phyloP scores from a whole-genome alignment of 2,329 filamentous ascomycete genomes.

The Erysiphe pulchra region DNA sequence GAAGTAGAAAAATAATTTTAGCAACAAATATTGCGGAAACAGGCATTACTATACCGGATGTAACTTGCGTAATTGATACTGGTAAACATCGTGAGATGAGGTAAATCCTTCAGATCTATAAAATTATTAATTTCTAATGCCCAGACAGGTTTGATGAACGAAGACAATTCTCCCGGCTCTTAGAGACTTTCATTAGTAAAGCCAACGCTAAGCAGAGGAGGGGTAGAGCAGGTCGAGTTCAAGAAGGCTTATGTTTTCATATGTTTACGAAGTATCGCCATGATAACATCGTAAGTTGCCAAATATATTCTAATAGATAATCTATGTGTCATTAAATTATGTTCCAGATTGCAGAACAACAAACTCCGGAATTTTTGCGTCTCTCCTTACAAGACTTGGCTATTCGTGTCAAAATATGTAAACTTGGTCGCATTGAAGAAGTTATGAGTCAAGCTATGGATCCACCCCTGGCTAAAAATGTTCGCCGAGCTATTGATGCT shows the following conservation, averaged over 20 bases:
- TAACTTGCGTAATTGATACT: slow-evolving; percentile 88
- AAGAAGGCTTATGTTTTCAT: slow-evolving; percentile 86
- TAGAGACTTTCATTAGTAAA: slow-evolving; percentile 84
- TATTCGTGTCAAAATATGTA: slow-evolving; percentile 92
- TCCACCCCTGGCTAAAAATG: slow-evolving; percentile 74
- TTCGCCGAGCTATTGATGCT: slow-evolving; percentile 75
- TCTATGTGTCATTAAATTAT: neutral
- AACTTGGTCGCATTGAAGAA: slow-evolving; percentile 76
- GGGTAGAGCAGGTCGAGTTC: slow-evolving; percentile 82
- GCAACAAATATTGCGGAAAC: slow-evolving; percentile 98
- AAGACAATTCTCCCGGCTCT: slow-evolving; percentile 65
- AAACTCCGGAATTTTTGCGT: slow-evolving; percentile 88
- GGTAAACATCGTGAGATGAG: slow-evolving; percentile 96
- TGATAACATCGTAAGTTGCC: slow-evolving; percentile 29
- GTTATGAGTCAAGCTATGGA: slow-evolving; percentile 74
- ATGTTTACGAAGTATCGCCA: slow-evolving; percentile 79
- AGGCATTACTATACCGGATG: slow-evolving; percentile 92
- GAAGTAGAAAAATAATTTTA: slow-evolving; percentile 74
- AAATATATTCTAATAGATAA: neutral
- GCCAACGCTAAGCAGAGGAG: slow-evolving; percentile 90
- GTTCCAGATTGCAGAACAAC: slow-evolving; percentile 51
- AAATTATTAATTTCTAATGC: slow-evolving; percentile 1
- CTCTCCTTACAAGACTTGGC: slow-evolving; percentile 85
- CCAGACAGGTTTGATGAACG: slow-evolving; percentile 49
- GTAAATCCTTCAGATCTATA: slow-evolving; percentile 1